Evolutionary conservation across 108 stramenopile genomes (phyloP), one percentile per base, ranked within the genome.

Genomic region (Poteriospumella lacustris): DNA sequence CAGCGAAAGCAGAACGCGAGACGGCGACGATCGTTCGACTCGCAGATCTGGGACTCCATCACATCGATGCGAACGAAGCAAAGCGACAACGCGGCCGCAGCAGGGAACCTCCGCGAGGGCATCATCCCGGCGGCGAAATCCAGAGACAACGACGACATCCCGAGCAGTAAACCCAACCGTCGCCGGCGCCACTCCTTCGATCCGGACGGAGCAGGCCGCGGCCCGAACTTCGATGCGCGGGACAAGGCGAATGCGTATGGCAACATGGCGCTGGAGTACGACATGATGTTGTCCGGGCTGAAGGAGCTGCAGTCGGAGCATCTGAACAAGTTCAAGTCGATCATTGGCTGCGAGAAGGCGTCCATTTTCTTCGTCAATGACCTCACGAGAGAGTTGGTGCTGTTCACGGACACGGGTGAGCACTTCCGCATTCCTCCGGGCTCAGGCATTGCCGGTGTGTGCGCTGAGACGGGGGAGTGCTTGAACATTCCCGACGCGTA

Each of bases 401-500:
- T 73, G 9, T 73, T 5, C 70, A 73, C 47, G 33, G 47, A 73
- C 12, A 64, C 9, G 9, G 31, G 19, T 9, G 36, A n/a, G 5
- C 36, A 34, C 31, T 73, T 12, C 42, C 12, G 70, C 12, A 56
- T 73, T 28, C 40, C 70, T 12, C 9, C n/a, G 26, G 70, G 47
- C 33, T 29, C 44, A 33, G 70, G 70, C 3, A 52, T 73, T n/a
- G 70, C 70, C 26, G 70, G 70, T 44, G 26, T 26, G 38, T 39
- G 36, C 5, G 70, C 47, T 52, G 47, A 52, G 33, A 73, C 70
- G 5, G 70, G 70, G 28, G 12, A 73, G 33, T 33, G 44, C 33
- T 31, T 73, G 3, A 73, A 73, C 31, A 42, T 73, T 15, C 70
- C 70, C 9, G 70, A 73, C 31, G 70, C 70, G 3, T 73, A 73